Evolutionary conservation across 495 filamentous ascomycete species (phyloP), one percentile per base, ranked within the genome.

Genomic region (Penicillium pancosmium): DNA sequence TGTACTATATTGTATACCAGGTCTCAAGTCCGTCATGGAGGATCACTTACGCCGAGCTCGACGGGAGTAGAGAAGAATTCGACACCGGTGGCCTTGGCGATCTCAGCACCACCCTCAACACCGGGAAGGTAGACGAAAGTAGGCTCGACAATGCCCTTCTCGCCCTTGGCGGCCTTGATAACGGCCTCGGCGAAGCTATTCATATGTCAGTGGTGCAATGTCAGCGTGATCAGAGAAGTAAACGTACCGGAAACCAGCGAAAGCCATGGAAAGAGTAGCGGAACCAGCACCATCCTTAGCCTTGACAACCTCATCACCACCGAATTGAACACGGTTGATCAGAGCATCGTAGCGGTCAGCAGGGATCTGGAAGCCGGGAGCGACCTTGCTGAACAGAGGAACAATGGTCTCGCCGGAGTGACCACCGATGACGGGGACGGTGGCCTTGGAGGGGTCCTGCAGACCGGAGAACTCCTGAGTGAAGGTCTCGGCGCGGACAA

Each of bases 331-430:
- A 68, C 94, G 91, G 75, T 97, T 89, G 69, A 95, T 84, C 47
- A 98, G 82, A 56, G 82, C 89, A 66, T 89, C 90, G 61, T 92
- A 87, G 79, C 96, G 91, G 71, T 95, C 92, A 49, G 79, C 82
- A 13, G 93, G 92, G 63, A 98, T 92, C 31, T 86, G 76, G 69
- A 95, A 88, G 44, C 82, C 69, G 16, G 92, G 90, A 68, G 86
- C 85, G 62, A 91, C 85, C 78, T 93, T 87, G 84, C 91, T 96
- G 85, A 98, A 96, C 43, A 98, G 86, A 46, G 94, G 94, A 57
- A 98, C 93, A 71, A 98, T 98, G 57, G 94, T 98, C 79, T 91
- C 92, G 66, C 94, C 94, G 34, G 91, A 96, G 83, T 98, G 95
- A 55, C 95, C 94, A 62, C 95, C 95, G 70, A 98, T 86, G 63